Conservation (phyloP, 345 rosid genomes). For the Citrus mangshanensis region DNA sequence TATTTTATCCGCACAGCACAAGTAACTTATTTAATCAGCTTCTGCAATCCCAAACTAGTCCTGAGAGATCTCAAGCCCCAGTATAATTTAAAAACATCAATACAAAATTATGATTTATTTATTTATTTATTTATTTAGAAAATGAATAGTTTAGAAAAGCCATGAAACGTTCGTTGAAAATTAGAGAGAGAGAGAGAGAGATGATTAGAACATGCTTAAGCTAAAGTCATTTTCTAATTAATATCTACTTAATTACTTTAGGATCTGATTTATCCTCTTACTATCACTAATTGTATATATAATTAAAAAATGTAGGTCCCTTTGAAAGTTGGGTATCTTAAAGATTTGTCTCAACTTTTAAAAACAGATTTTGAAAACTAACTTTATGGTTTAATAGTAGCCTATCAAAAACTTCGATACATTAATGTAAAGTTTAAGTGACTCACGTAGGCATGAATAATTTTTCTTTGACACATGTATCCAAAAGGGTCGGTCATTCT, state of each 20-base stretch:
- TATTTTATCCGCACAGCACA: no score
- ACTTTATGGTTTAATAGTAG: slow-evolving; percentile 38
- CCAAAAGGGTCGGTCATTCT: slow-evolving; percentile 39
- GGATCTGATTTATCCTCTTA: background rate
- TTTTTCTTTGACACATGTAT: slow-evolving; percentile 25
- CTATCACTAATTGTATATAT: slow-evolving; percentile 7
- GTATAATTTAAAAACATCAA: no score
- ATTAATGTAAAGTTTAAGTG: slow-evolving; percentile 24
- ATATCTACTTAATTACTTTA: background rate
- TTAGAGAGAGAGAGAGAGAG: background rate
- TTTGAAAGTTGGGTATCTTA: slow-evolving; percentile 25
- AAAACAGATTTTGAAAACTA: slow-evolving; percentile 28
- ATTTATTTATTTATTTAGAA: background rate
- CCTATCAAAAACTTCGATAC: slow-evolving; percentile 13
- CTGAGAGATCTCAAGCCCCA: no score
- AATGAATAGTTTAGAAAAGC: background rate
- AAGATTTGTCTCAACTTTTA: slow-evolving; percentile 39
- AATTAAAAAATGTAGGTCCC: slow-evolving; percentile 14
- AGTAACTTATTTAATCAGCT: no score
- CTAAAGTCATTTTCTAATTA: background rate
- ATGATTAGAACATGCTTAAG: background rate
- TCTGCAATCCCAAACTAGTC: fast-evolving
- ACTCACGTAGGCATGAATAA: slow-evolving; percentile 31
- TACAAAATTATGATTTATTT: no score
- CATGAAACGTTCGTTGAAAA: background rate